phyloP scores from a whole-genome alignment of 2,329 filamentous ascomycete species.

The Alternaria burnsii region DNA sequence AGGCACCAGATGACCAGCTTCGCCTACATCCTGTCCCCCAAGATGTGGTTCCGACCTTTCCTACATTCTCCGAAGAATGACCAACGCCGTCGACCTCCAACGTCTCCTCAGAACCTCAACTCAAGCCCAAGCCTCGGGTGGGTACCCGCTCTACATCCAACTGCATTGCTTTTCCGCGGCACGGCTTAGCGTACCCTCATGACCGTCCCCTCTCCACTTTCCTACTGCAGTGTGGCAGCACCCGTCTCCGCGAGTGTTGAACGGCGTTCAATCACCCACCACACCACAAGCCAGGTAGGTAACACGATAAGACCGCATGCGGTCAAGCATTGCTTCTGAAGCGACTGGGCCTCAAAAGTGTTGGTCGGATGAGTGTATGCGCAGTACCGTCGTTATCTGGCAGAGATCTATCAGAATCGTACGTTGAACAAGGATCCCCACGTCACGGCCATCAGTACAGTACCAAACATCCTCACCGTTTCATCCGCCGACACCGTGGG shows the following conservation, averaged over 20 bases:
- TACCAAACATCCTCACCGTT: neutral
- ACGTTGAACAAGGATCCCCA: neutral
- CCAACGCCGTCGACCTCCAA: neutral
- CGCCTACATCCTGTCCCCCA: neutral
- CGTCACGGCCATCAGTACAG: neutral
- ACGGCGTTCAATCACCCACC: neutral
- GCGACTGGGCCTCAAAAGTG: neutral
- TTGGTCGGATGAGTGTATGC: neutral
- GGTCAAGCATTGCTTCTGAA: slow-evolving; percentile 1
- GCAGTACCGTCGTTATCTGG: neutral
- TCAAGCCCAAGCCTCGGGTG: neutral
- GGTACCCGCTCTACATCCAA: neutral
- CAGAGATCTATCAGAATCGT: neutral
- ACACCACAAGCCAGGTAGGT: neutral
- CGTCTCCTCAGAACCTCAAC: neutral
- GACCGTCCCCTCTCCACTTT: neutral
- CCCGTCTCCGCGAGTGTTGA: slow-evolving; percentile 1
- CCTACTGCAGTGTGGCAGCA: neutral
- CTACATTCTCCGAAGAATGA: no score
- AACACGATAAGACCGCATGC: neutral
- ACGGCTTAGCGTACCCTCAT: neutral
- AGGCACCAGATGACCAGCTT: neutral
- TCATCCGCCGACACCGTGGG: neutral
- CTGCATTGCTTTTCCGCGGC: neutral
- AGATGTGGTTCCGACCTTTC: neutral